Evolutionary conservation across 371 early-diverging fungal species (phyloP).

Genomic region (Mortierella polycephala): DNA sequence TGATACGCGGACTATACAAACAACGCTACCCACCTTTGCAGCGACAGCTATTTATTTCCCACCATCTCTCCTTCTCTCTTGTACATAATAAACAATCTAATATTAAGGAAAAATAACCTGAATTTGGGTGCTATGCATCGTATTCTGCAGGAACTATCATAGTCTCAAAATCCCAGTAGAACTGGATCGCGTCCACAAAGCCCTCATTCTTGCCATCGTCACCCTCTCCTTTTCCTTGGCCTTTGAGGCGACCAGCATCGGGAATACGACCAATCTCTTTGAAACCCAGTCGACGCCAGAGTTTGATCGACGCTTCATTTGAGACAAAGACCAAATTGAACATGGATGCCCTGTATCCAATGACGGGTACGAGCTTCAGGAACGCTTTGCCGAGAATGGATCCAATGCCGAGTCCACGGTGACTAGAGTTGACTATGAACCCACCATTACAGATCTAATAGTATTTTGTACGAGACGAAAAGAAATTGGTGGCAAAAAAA

Average conservation of each 20-base stretch:
- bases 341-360: conserved; percentile 81
- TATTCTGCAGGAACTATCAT: conserved; percentile 46
- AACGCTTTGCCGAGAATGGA: conserved; percentile 76
- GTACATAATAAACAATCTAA: conserved; percentile 1
- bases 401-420: conserved; percentile 73
- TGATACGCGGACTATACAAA: no score
- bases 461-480: no score
- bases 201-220: conserved; percentile 49
- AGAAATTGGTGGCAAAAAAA: not conserved
- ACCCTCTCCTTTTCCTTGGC: conserved; percentile 28
- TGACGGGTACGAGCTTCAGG: conserved; percentile 66
- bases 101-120: not conserved
- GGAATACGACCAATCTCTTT: conserved; percentile 75
- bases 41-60: not conserved
- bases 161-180: conserved; percentile 75
- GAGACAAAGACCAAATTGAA: conserved; percentile 85
- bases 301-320: conserved; percentile 71
- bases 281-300: conserved; percentile 79
- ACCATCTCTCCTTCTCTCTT: not conserved
- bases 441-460: conserved; percentile 83
- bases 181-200: conserved; percentile 77
- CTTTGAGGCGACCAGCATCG: conserved; percentile 65
- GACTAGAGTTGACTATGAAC: conserved; percentile 66
- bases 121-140: conserved; percentile 9
- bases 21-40: not conserved